These are phyloP conservation scores for Corinectria fuckeliana DNA, from an alignment of 2,329 filamentous ascomycete species.

Conservation along the genomic window DNA sequence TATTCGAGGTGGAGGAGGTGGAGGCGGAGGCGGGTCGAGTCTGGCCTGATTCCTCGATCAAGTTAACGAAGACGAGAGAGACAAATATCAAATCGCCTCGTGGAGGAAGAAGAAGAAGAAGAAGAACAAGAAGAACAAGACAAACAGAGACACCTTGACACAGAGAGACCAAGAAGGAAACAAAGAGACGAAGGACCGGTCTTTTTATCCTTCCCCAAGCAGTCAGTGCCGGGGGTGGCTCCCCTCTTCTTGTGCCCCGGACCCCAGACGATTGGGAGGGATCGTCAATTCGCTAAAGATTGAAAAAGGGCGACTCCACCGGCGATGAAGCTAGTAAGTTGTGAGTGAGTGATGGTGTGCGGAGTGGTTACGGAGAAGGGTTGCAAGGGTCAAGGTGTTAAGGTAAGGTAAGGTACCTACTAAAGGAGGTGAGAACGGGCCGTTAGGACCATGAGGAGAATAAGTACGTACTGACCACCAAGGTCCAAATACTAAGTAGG, in stretches of 20 bases:
- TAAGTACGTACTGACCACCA: too few species aligned
- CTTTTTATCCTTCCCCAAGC: slow-evolving; percentile 27
- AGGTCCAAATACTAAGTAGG: too few species aligned
- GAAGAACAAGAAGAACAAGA: neutral
- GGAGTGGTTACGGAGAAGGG: neutral
- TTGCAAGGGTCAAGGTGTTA: neutral
- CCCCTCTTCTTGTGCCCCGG: slow-evolving; percentile 20
- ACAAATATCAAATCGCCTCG: neutral
- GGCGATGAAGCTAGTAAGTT: slow-evolving; percentile 1
- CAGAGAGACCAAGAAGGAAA: slow-evolving; percentile 1
- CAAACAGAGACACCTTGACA: slow-evolving; percentile 1
- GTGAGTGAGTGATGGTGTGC: neutral
- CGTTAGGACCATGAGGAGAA: too few species aligned
- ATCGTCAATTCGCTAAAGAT: slow-evolving; percentile 7
- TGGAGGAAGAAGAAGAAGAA: neutral
- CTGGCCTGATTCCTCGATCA: neutral
- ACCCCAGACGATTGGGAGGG: slow-evolving; percentile 21
- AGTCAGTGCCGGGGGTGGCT: neutral
- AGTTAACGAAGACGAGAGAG: neutral
- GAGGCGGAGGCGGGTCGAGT: neutral
- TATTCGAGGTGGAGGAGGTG: neutral
- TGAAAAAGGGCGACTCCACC: slow-evolving; percentile 7
- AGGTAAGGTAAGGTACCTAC: too few species aligned
- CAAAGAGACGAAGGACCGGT: slow-evolving; percentile 13
- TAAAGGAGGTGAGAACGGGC: too few species aligned